Base-by-base conservation (phyloP, 108 stramenopile species). In the Chaetoceros tenuissimus region DNA sequence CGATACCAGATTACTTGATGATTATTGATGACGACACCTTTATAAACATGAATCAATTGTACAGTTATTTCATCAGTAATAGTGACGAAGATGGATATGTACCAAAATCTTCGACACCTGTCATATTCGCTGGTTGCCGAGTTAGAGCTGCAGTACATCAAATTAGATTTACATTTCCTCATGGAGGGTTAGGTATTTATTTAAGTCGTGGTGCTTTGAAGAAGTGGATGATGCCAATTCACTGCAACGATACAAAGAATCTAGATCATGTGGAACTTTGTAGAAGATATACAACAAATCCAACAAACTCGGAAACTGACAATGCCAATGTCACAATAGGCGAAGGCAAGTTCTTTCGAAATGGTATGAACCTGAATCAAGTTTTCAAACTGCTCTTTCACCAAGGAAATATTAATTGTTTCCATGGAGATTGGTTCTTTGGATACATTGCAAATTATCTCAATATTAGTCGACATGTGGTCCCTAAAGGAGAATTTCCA, bases 11-110 rank as follows among this genome's bases (percentile, higher is more conserved):
- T 54, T 81, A 70, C 61, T 59, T 81, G n/a, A 20, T 81, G 17
- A 51, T 81, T 25, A 24, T 70, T 18, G 79, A 81, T 48, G 79
- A 77, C 47, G 79, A 81, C 52, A 74, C 75, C 5, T 76, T 66
- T 62, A 58, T 54, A 51, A 66, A 80, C 40, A 74, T 81, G 66
- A 57, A 67, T 31, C 2, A 29, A 0, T 59, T 74, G 49, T 24
- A 52, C 2, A 17, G 13, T 2, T 54, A 63, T 28, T 57, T 73
- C 47, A 2, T 45, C 16, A 13, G 34, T 5, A 40, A 10, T 13
- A 26, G 29, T 18, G 20, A 31, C 0, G 0, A 22, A 2, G 48
- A 69, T 28, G 13, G 5, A 13, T 40, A 40, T 13, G 34, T 40
- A 40, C 34, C 34, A 40, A 21, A 10, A 16, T 59, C 62, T 1